Percentiles rank a stretch among this genome's conserved stretches.
phyloP scores from a whole-genome alignment of 2,329 filamentous ascomycete genomes.

The Aspergillus transmontanensis region DNA sequence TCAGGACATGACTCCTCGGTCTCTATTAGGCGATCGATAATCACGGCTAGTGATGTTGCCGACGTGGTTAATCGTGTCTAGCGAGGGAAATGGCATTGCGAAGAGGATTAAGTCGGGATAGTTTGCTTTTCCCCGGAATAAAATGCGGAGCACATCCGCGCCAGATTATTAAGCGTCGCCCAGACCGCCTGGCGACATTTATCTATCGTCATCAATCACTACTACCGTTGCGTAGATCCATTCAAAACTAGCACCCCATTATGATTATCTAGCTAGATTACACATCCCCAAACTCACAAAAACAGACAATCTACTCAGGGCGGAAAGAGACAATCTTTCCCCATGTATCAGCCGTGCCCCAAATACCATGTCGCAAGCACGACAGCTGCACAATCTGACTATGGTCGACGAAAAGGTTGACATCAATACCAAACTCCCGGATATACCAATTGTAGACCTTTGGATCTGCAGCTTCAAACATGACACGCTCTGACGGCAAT shows the following conservation, averaged over 20 bases:
- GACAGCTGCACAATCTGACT: slow-evolving; percentile 60
- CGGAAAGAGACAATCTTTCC: slow-evolving; percentile 53
- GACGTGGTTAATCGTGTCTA: background rate
- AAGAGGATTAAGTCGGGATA: background rate
- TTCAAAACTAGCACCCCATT: no score
- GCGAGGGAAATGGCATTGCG: background rate
- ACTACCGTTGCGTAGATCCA: no score
- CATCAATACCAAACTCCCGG: slow-evolving; percentile 58
- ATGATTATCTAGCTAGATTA: background rate
- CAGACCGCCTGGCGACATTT: background rate
- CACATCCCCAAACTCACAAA: background rate
- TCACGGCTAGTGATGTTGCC: no score
- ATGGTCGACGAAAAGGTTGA: slow-evolving; percentile 61
- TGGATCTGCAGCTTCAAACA: slow-evolving; percentile 62
- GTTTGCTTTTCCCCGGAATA: slow-evolving; percentile 4
- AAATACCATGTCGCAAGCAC: slow-evolving; percentile 55
- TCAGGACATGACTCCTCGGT: background rate
- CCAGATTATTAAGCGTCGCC: background rate
- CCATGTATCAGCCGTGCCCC: slow-evolving; percentile 60
- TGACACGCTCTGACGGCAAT: slow-evolving; percentile 55
- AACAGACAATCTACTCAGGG: slow-evolving; percentile 18
- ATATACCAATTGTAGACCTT: slow-evolving; percentile 61
- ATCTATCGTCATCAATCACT: no score
- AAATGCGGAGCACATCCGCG: slow-evolving; percentile 2
- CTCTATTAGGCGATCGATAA: background rate